Percentiles rank a stretch among this genome's conserved stretches.
phyloP scores from a whole-genome alignment of 495 filamentous ascomycete species.

The Penicillium maclennaniae region DNA sequence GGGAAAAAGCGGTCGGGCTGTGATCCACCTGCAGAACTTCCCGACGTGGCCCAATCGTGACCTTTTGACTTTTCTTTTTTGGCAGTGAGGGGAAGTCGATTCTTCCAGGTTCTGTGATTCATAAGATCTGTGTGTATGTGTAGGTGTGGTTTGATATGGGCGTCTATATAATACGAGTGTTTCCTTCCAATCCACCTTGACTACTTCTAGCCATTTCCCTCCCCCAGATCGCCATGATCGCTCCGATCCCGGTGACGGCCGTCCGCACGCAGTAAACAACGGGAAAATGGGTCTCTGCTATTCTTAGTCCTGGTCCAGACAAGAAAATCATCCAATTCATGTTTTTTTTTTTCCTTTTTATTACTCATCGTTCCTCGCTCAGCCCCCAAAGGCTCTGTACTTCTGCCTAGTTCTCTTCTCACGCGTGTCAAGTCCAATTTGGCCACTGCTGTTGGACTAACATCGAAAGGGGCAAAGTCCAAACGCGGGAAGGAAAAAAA shows the following conservation, averaged over 20 bases:
- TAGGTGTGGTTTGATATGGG: no score
- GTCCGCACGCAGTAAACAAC: conserved; percentile 8
- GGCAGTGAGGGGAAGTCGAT: conserved; percentile 9
- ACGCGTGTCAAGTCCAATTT: neutral
- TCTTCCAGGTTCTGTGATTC: neutral
- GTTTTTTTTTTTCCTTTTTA: neutral
- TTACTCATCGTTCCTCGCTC: neutral
- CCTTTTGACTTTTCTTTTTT: neutral
- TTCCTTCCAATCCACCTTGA: neutral
- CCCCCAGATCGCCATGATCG: neutral
- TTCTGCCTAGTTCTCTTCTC: neutral
- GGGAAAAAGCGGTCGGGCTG: conserved; percentile 19
- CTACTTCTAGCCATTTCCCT: neutral
- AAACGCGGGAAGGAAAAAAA: conserved; percentile 3
- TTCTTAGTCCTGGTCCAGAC: conserved; percentile 4
- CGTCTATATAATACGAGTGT: neutral
- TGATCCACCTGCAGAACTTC: conserved; percentile 4
- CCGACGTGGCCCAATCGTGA: conserved; percentile 21
- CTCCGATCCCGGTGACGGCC: conserved; percentile 1
- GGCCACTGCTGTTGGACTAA: conserved; percentile 11
- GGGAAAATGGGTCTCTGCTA: conserved; percentile 1
- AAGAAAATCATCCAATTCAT: no score
- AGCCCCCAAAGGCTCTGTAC: neutral
- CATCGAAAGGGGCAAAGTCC: conserved; percentile 19
- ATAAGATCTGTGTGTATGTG: neutral